Evolutionary conservation across 1,284 basidiomycete species (phyloP).

Genomic region (Leccinum glutinopallens): DNA sequence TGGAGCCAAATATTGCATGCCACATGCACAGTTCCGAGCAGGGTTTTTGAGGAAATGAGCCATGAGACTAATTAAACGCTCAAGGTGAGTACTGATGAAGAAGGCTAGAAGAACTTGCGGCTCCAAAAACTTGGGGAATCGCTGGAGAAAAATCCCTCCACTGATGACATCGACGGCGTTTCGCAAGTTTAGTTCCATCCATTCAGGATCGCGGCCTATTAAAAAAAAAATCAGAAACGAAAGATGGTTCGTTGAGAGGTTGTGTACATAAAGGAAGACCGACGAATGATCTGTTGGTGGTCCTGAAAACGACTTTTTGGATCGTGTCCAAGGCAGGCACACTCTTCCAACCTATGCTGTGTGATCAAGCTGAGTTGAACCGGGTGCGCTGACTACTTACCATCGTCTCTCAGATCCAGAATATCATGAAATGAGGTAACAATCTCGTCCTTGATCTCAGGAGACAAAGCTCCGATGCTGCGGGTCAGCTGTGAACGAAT

Average conservation of each 20-base stretch:
- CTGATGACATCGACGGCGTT: conserved; percentile 38
- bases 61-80: not conserved
- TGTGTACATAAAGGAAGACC: conserved; percentile 43
- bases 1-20: conserved; percentile 36
- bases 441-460: conserved; percentile 39
- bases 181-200: conserved; percentile 37
- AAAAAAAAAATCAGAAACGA: not conserved
- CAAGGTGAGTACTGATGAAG: not conserved
- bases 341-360: conserved; percentile 35
- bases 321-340: conserved; percentile 24
- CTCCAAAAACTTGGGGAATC: conserved; percentile 42
- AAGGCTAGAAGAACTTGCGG: conserved; percentile 32
- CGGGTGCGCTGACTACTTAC: conserved; percentile 10
- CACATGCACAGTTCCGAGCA: conserved; percentile 11
- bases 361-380: not conserved
- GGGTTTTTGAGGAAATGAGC: conserved; percentile 28
- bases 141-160: conserved; percentile 30
- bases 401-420: conserved; percentile 19
- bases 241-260: no score
- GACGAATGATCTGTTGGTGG: conserved; percentile 42
- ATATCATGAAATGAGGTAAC: conserved; percentile 31
- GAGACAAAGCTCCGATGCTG: conserved; percentile 30
- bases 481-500: conserved; percentile 35
- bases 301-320: conserved; percentile 35
- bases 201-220: conserved; percentile 44